These are phyloP conservation scores for Geosiphon pyriformis DNA, from an alignment of 192 early-diverging fungal genomes.

Conservation along the genomic window DNA sequence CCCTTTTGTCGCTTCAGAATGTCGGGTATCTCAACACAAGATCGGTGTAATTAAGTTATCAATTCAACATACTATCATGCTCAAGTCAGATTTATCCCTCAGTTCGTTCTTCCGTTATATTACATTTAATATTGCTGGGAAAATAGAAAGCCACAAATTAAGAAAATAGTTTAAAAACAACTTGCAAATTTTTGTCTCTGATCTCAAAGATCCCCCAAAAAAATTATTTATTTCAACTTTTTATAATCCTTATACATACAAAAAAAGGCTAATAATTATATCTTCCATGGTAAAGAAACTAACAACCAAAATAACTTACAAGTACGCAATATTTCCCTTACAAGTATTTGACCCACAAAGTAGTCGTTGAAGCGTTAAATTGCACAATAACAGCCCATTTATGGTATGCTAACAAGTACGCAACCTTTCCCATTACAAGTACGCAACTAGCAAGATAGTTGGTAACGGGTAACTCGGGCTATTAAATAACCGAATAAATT, in stretches of 20 bases:
- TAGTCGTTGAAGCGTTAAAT: constrained; percentile 6
- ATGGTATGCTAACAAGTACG: constrained; percentile 4
- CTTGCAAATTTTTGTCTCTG: constrained; percentile 12
- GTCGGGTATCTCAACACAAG: constrained; percentile 22
- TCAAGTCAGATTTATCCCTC: not conserved
- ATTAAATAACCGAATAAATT: not conserved
- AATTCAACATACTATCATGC: constrained; percentile 9
- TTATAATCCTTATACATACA: constrained; percentile 13
- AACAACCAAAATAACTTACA: not conserved
- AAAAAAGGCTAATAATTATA: not conserved
- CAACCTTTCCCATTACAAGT: constrained; percentile 14
- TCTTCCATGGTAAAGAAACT: not conserved
- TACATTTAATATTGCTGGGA: not conserved
- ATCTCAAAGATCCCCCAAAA: constrained; percentile 12
- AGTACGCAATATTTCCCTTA: constrained; percentile 12
- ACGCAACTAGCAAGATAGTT: not conserved
- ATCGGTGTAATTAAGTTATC: constrained; percentile 7
- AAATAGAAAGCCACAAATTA: not conserved
- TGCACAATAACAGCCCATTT: not conserved
- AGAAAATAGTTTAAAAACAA: not conserved
- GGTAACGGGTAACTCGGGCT: not conserved
- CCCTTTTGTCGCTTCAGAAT: constrained; percentile 7
- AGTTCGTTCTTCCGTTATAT: not conserved
- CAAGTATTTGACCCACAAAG: constrained; percentile 13
- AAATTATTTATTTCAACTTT: constrained; percentile 10